These are phyloP conservation scores for Pouteria campechiana DNA, from an alignment of 179 eudicot genomes.

Conservation along the genomic window DNA sequence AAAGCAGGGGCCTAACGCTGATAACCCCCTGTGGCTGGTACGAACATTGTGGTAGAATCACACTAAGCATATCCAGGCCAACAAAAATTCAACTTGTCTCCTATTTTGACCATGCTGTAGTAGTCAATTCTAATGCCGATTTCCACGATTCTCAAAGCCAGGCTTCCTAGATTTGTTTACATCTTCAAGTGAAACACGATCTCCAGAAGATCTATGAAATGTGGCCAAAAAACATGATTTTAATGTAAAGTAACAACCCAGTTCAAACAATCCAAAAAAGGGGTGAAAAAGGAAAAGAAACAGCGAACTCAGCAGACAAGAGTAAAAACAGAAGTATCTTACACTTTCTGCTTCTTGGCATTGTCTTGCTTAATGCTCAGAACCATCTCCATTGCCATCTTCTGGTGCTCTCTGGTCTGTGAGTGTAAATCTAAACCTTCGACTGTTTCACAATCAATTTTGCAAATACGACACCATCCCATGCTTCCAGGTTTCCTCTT, in stretches of 20 bases:
- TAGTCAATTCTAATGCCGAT: slow-evolving; percentile 25
- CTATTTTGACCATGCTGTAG: slow-evolving; percentile 9
- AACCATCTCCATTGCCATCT: slow-evolving; percentile 77
- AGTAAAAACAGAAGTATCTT: slow-evolving; percentile 13
- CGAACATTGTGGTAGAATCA: slow-evolving; percentile 26
- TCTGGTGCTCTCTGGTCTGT: slow-evolving; percentile 90
- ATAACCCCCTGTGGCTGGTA: slow-evolving; percentile 39
- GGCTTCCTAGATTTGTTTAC: slow-evolving; percentile 46
- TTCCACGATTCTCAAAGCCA: slow-evolving; percentile 44
- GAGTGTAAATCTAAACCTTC: slow-evolving; percentile 92
- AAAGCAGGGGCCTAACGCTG: slow-evolving; percentile 32
- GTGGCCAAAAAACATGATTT: slow-evolving; percentile 1
- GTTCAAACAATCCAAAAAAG: neutral
- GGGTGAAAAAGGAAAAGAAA: neutral
- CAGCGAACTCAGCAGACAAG: neutral
- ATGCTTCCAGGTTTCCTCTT: slow-evolving; percentile 53
- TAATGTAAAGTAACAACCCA: neutral
- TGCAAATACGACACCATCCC: slow-evolving; percentile 94
- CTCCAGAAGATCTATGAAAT: slow-evolving; percentile 38
- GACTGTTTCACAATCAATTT: slow-evolving; percentile 82
- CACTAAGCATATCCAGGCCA: slow-evolving; percentile 13
- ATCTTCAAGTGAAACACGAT: slow-evolving; percentile 40
- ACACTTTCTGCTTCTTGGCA: slow-evolving; percentile 70
- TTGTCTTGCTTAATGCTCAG: slow-evolving; percentile 64
- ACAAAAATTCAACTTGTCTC: slow-evolving; percentile 9